These are phyloP conservation scores for Diatrype stigma DNA, from an alignment of 2,329 filamentous ascomycete genomes.

Conservation along the genomic window DNA sequence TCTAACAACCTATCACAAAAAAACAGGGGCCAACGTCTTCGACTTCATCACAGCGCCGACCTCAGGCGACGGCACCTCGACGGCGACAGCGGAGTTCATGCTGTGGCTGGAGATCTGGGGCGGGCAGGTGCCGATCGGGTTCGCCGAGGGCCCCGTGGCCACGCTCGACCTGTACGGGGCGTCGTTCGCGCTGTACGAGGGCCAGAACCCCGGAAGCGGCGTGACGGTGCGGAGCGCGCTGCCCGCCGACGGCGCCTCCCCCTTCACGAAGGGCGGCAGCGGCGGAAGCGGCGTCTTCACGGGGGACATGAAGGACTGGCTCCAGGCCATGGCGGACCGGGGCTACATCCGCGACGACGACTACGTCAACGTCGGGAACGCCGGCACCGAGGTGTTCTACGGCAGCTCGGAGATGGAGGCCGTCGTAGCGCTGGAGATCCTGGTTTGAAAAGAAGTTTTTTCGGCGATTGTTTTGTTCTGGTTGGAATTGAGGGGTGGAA, in stretches of 20 bases:
- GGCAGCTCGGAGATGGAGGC: slow-evolving; percentile 6
- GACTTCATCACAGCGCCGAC: slow-evolving; percentile 19
- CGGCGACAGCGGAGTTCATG: slow-evolving; percentile 18
- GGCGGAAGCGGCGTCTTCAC: slow-evolving; percentile 15
- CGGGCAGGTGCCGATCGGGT: slow-evolving; percentile 18
- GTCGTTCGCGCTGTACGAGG: slow-evolving; percentile 18
- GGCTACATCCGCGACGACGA: slow-evolving; percentile 13
- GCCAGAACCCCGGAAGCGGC: slow-evolving; percentile 16
- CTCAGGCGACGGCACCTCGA: slow-evolving; percentile 8
- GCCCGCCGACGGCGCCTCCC: slow-evolving; percentile 7
- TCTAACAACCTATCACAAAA: background rate
- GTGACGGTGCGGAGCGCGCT: slow-evolving; percentile 18
- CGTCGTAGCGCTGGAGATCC: background rate
- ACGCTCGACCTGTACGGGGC: slow-evolving; percentile 16
- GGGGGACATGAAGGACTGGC: slow-evolving; percentile 19
- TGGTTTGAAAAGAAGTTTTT: background rate
- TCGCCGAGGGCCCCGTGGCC: slow-evolving; percentile 13
- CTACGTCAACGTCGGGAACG: slow-evolving; percentile 18
- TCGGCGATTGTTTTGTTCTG: too few relatives aligned
- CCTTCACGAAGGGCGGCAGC: too few relatives aligned
- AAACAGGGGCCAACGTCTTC: slow-evolving; percentile 19
- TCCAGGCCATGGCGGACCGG: slow-evolving; percentile 12
- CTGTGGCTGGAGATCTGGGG: slow-evolving; percentile 19
- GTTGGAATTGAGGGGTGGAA: too few relatives aligned
- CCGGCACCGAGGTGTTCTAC: slow-evolving; percentile 20